These are phyloP conservation scores for Fusarium newnesense DNA, from an alignment of 2,329 filamentous ascomycete genomes.

Conservation along the genomic window DNA sequence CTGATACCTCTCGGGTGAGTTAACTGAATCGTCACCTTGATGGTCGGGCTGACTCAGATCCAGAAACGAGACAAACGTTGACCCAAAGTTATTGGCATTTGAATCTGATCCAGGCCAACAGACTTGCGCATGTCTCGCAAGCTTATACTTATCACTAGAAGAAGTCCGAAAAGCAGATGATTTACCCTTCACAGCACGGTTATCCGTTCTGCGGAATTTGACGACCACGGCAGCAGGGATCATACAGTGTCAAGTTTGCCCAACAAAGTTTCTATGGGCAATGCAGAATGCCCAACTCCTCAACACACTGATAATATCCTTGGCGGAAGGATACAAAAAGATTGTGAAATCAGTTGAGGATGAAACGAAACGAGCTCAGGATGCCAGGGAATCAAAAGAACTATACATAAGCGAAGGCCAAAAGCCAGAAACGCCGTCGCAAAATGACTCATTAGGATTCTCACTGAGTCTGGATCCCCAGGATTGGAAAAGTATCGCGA, in stretches of 20 bases:
- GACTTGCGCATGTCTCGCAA: conserved; percentile 40
- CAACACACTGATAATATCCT: conserved; percentile 39
- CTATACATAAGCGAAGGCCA: conserved; percentile 27
- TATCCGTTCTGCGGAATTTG: conserved; percentile 31
- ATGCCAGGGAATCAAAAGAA: conserved; percentile 26
- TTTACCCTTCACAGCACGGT: conserved; percentile 27
- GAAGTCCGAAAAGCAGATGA: conserved; percentile 38
- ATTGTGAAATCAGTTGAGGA: conserved; percentile 35
- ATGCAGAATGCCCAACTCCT: conserved; percentile 44
- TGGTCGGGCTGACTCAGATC: conserved; percentile 10
- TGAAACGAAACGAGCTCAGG: conserved; percentile 30
- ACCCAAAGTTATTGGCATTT: conserved; percentile 15
- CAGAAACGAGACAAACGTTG: conserved; percentile 35
- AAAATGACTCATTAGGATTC: neutral
- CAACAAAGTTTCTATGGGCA: conserved; percentile 41
- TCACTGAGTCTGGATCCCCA: conserved; percentile 25
- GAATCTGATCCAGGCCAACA: conserved; percentile 21
- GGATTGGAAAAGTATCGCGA: conserved; percentile 35
- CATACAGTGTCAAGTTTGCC: conserved; percentile 38
- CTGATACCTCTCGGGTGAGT: conserved; percentile 29
- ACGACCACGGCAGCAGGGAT: conserved; percentile 24
- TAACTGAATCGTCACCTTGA: neutral
- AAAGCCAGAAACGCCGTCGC: neutral
- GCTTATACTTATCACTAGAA: conserved; percentile 39
- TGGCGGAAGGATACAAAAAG: conserved; percentile 41